Base-by-base conservation (phyloP, 257 asterid species). In the Solanum ossicruentum region DNA sequence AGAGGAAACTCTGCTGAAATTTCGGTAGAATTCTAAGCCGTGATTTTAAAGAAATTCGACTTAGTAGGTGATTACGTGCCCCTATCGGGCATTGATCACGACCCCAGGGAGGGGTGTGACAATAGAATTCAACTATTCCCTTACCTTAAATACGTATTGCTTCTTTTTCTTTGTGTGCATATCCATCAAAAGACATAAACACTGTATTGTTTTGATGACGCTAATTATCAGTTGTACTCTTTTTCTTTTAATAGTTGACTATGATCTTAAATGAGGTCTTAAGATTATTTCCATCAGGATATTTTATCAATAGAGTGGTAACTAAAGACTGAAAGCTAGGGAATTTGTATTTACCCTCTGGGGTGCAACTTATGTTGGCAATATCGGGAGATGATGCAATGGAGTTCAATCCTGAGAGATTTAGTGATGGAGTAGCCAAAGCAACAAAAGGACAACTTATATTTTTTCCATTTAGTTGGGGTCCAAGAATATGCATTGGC, bases 321-420 rank as follows among this genome's bases (percentile, higher is more conserved):
- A n/a, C 23, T 1, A 39, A 84, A 71, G 84, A 71, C 16, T 81
- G 75, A 43, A 81, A 72, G 6, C n/a, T 87, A 18, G 85, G 87
- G 1, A 57, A 81, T 26, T 67, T 84, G 6, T 15, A 6, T 18
- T 57, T 87, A 4, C 85, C 89, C 0, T 43, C 52, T 21, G 84
- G 58, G 9, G 52, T 81, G 7, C 21, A 47, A 72, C 61, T 87
- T 7, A 10, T 84, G 13, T 21, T 87, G 47, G 81, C 83, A 6
- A n/a, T n/a, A n/a, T n/a, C n/a, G n/a, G 89, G 87, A 16, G 72
- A 81, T 13, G 85, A 87, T 80, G 89, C 85, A 2, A 63, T 84
- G 54, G 87, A 84, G 41, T 87, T 87, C 84, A 87, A 87, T 12
- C 89, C 89, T 4, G 89, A 73, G 55, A 71, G 89, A 49, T 84